Evolutionary conservation across 768 basidiomycete genomes (phyloP), one percentile per base, ranked within the genome.

Genomic region (Goffeauzyma gilvescens): DNA sequence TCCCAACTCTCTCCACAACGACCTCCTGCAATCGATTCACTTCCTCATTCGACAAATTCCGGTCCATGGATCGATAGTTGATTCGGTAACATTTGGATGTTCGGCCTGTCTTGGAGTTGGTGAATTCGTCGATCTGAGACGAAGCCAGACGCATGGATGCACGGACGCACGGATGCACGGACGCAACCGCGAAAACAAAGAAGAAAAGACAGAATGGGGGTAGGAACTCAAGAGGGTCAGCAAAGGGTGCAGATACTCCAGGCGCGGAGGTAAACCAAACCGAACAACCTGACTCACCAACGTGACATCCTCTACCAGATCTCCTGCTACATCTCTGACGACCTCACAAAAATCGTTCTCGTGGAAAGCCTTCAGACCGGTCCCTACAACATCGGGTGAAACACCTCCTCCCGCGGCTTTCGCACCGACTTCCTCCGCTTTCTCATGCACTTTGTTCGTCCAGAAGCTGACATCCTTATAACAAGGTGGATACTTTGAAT

Each of bases 271-370:
- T n/a, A n/a, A n/a, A 18, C 20, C 34, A 35, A 35, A 24, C n/a
- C 5, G 27, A 13, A 27, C 32, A 10, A 7, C 17, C 25, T 22
- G 6, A 59, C 73, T 55, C 53, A 82, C 93, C 68, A 78, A 69
- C 59, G 79, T 73, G 9, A 96, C 89, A 49, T 81, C 79, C 62
- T 96, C 90, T 0, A 80, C 85, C 48, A 90, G 53, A 58, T 96
- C 89, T 4, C 90, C 90, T 4, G 82, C 86, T 5, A 81, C 74
- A 52, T 93, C 89, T 40, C 93, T 71, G 12, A 98, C 82, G 31
- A 89, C 70, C 56, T 98, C 93, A 58, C 84, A 96, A 57, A 95
- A 82, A 62, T 98, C 93, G 57, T 96, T 95, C 51, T 95, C 90
- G 59, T 93, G 87, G 53, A 87, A 68, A 5, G 49, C 40, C 39